A percentile compares a stretch with the other conserved stretches of the same genome.
Evolutionary conservation across 2,329 filamentous ascomycete species (phyloP).

Genomic region (Elsinoe arachidis): DNA sequence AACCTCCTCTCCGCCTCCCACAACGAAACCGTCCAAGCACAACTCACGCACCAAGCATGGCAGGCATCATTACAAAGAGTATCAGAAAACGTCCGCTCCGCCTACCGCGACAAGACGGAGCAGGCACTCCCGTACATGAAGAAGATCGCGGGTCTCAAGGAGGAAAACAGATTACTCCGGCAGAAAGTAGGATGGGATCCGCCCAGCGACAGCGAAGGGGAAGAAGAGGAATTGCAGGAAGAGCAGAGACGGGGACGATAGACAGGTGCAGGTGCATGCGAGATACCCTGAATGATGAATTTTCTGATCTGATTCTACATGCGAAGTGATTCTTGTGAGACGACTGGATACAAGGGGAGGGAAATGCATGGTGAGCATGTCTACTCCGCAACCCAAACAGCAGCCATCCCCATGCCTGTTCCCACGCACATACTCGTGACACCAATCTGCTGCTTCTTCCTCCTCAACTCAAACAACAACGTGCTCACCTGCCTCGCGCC

Average conservation of each 20-base stretch:
- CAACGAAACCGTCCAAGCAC: constrained; percentile 36
- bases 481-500: constrained; percentile 91
- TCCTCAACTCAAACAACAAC: constrained; percentile 77
- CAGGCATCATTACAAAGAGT: constrained; percentile 38
- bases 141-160: constrained; percentile 35
- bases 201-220: constrained; percentile 25
- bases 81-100: constrained; percentile 34
- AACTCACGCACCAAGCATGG: constrained; percentile 42
- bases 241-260: not conserved
- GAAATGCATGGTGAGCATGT: not conserved
- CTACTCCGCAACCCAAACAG: constrained; percentile 91
- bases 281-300: not conserved
- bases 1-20: constrained; percentile 36
- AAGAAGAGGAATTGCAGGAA: constrained; percentile 31
- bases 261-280: not conserved
- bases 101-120: constrained; percentile 32
- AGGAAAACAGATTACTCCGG: constrained; percentile 41
- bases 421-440: constrained; percentile 95
- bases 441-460: constrained; percentile 76
- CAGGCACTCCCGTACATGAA: constrained; percentile 27
- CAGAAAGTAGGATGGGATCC: constrained; percentile 39
- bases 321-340: too few species aligned
- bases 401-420: constrained; percentile 89
- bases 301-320: not conserved
- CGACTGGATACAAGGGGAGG: too few species aligned